phyloP scores from a whole-genome alignment of 78 protist species.

The Dictyostelium purpureum region DNA sequence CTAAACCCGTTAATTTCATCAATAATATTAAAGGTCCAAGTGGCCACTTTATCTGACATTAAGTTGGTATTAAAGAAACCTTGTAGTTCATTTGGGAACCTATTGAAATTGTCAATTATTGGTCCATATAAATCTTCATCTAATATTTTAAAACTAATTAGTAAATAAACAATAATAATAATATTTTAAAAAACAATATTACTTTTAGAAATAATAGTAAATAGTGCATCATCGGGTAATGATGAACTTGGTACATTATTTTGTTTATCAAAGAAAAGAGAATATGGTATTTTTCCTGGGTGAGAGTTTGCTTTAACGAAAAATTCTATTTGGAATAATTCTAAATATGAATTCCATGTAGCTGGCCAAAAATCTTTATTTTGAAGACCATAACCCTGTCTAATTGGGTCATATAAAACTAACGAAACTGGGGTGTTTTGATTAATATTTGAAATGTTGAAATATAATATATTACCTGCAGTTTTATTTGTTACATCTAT shows the following conservation, averaged over 20 bases:
- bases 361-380: background rate
- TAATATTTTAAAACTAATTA: background rate
- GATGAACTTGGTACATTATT: background rate
- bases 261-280: background rate
- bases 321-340: background rate
- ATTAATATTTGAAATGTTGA: background rate
- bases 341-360: background rate
- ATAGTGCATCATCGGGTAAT: background rate
- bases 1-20: conserved; percentile 14
- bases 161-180: background rate
- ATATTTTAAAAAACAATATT: background rate
- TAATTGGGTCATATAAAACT: background rate
- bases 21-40: background rate
- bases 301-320: background rate
- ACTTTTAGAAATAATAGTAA: background rate
- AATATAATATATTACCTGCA: conserved; percentile 5
- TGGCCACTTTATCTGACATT: too few species aligned
- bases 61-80: too few species aligned
- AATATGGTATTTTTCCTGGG: background rate
- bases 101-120: background rate
- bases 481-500: background rate
- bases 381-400: too few species aligned
- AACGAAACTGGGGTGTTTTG: background rate
- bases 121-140: background rate
- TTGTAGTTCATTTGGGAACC: background rate